Percentiles rank a stretch among this genome's conserved stretches.
phyloP scores from a whole-genome alignment of 2,329 filamentous ascomycete genomes.

The Grosmannia serpens region DNA sequence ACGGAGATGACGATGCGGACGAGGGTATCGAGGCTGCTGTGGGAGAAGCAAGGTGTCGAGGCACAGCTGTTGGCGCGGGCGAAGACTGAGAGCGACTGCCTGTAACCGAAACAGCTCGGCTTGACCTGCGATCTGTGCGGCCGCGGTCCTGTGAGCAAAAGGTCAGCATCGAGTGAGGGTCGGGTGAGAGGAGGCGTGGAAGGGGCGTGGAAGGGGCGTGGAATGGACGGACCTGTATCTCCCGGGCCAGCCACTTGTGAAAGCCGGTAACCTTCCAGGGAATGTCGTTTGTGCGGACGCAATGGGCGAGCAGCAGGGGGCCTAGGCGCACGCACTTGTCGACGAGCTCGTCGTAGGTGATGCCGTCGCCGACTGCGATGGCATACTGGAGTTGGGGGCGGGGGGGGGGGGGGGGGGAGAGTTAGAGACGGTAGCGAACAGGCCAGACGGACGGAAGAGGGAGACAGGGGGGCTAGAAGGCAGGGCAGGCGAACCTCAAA shows the following conservation, averaged over 20 bases:
- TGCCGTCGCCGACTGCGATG: slow-evolving; percentile 38
- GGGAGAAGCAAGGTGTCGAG: neutral
- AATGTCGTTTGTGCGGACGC: slow-evolving; percentile 27
- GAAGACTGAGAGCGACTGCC: neutral
- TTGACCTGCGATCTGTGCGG: slow-evolving; percentile 5
- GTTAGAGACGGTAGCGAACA: no score
- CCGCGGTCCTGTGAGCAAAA: slow-evolving; percentile 2
- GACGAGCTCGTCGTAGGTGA: slow-evolving; percentile 36
- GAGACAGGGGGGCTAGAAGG: neutral
- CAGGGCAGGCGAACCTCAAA: slow-evolving; percentile 19
- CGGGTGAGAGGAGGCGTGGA: no score
- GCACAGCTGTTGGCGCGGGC: neutral
- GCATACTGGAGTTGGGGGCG: slow-evolving; percentile 29
- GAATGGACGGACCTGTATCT: slow-evolving; percentile 24
- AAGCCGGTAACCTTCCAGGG: slow-evolving; percentile 36
- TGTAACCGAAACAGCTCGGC: neutral
- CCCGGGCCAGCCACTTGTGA: slow-evolving; percentile 32
- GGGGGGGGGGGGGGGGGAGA: neutral
- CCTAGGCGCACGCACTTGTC: slow-evolving; percentile 36
- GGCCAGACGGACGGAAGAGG: neutral
- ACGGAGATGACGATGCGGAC: neutral
- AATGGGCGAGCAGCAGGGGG: slow-evolving; percentile 40
- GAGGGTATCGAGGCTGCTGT: neutral
- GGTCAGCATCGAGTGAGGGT: no score
- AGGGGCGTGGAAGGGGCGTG: neutral